phyloP scores from a whole-genome alignment of 2,329 filamentous ascomycete species.

The Sporothrix globosa region DNA sequence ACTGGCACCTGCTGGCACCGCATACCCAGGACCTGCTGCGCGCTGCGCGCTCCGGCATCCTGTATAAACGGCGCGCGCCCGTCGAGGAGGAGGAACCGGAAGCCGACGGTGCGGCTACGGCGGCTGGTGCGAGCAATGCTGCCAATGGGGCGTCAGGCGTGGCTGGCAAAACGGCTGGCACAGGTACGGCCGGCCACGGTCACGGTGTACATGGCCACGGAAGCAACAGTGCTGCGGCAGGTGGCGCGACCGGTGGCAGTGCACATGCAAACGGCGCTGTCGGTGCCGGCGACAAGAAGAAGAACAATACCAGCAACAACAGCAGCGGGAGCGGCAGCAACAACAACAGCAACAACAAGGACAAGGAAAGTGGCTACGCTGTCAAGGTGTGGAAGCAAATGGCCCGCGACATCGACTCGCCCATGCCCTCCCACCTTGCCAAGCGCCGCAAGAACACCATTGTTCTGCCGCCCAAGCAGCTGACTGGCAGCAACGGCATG shows the following conservation, averaged over 20 bases:
- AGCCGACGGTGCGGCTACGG: slow-evolving; percentile 42
- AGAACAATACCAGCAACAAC: neutral
- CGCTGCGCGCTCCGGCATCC: slow-evolving; percentile 73
- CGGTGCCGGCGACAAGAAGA: neutral
- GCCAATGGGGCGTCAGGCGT: neutral
- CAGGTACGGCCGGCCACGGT: neutral
- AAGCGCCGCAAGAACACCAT: slow-evolving; percentile 65
- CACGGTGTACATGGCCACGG: too few species aligned
- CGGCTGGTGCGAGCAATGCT: neutral
- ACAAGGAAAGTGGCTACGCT: slow-evolving; percentile 54
- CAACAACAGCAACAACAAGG: slow-evolving; percentile 51
- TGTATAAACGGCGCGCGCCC: slow-evolving; percentile 72
- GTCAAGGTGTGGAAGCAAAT: slow-evolving; percentile 66
- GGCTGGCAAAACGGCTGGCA: neutral
- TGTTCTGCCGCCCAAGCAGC: slow-evolving; percentile 56
- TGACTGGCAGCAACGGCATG: slow-evolving; percentile 45
- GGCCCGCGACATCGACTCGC: slow-evolving; percentile 59
- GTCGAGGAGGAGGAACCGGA: slow-evolving; percentile 63
- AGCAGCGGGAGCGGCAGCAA: too few species aligned
- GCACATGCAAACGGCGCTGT: neutral
- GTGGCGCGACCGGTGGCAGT: neutral
- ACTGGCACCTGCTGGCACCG: slow-evolving; percentile 73
- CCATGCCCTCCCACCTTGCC: slow-evolving; percentile 59
- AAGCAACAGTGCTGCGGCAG: neutral
- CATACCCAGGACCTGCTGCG: slow-evolving; percentile 83